phyloP scores from a whole-genome alignment of 768 basidiomycete species.

The Leccinum aurantiacum region DNA sequence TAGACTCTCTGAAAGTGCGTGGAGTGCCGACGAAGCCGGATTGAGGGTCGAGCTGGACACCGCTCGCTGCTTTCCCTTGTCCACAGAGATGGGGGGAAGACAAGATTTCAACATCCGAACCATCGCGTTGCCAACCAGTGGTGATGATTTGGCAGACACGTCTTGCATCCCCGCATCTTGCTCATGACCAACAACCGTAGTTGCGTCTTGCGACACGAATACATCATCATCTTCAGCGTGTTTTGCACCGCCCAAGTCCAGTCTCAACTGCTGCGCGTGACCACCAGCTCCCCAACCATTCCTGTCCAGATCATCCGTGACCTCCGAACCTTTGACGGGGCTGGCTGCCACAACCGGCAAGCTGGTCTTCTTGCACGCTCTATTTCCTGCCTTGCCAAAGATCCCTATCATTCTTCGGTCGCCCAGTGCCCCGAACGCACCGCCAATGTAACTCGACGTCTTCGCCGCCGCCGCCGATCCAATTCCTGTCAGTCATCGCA shows the following conservation, averaged over 20 bases:
- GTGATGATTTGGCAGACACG: constrained; percentile 1
- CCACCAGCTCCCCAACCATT: constrained; percentile 5
- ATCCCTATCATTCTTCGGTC: constrained; percentile 19
- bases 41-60: constrained; percentile 22
- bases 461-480: constrained; percentile 5
- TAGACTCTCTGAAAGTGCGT: too few species aligned
- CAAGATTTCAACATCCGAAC: constrained; percentile 14
- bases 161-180: constrained; percentile 1
- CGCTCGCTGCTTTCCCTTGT: constrained; percentile 26
- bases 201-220: constrained; percentile 5
- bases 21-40: constrained; percentile 7
- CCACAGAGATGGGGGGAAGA: constrained; percentile 16
- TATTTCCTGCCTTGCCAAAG: constrained; percentile 24
- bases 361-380: constrained; percentile 43
- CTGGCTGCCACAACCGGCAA: constrained; percentile 46
- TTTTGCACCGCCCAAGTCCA: background rate
- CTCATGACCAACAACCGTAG: background rate
- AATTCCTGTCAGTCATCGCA: constrained; percentile 16
- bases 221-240: constrained; percentile 5
- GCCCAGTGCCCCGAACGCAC: background rate
- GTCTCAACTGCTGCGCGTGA: background rate
- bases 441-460: constrained; percentile 4
- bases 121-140: constrained; percentile 6
- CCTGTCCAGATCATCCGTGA: background rate
- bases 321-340: constrained; percentile 42